Conservation (phyloP, 2,329 filamentous ascomycete species). For the Trematosphaeria pertusa region DNA sequence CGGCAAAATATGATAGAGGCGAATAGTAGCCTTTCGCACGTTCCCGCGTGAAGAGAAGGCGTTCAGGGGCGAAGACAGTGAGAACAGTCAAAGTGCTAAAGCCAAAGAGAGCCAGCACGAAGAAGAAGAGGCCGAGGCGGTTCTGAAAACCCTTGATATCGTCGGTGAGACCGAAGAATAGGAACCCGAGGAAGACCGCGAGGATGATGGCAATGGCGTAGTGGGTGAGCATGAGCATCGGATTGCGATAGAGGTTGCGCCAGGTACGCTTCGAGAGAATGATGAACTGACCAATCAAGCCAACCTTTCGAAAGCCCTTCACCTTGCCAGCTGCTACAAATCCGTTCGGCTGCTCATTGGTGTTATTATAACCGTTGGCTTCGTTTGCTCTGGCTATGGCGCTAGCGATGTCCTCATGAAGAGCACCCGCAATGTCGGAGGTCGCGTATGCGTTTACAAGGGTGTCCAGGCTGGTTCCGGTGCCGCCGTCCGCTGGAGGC, state of each 20-base stretch:
- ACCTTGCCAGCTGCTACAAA: constrained; percentile 67
- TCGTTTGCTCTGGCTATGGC: constrained; percentile 69
- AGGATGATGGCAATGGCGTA: constrained; percentile 96
- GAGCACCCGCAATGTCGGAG: constrained; percentile 77
- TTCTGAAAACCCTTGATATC: constrained; percentile 99
- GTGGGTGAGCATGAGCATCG: constrained; percentile 97
- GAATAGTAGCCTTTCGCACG: constrained; percentile 96
- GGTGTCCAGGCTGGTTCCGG: constrained; percentile 78
- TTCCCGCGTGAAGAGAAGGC: constrained; percentile 89
- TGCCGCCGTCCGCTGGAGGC: constrained; percentile 62
- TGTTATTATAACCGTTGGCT: constrained; percentile 72
- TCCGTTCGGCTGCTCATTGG: constrained; percentile 59
- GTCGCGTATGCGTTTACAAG: constrained; percentile 77
- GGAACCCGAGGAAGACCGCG: constrained; percentile 89
- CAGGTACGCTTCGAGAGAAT: constrained; percentile 92
- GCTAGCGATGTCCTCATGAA: constrained; percentile 78
- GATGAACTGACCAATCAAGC: constrained; percentile 80
- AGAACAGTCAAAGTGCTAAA: constrained; percentile 95
- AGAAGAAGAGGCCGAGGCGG: constrained; percentile 95
- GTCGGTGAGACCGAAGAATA: constrained; percentile 95
- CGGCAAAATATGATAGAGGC: constrained; percentile 89
- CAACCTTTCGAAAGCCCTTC: constrained; percentile 81
- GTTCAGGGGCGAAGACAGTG: constrained; percentile 90
- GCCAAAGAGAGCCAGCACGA: constrained; percentile 91
- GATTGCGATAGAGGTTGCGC: constrained; percentile 97